Percentiles rank a stretch among this genome's conserved stretches.
Evolutionary conservation across 139 green algal genomes (phyloP).

Genomic region (Chlorella ohadii): DNA sequence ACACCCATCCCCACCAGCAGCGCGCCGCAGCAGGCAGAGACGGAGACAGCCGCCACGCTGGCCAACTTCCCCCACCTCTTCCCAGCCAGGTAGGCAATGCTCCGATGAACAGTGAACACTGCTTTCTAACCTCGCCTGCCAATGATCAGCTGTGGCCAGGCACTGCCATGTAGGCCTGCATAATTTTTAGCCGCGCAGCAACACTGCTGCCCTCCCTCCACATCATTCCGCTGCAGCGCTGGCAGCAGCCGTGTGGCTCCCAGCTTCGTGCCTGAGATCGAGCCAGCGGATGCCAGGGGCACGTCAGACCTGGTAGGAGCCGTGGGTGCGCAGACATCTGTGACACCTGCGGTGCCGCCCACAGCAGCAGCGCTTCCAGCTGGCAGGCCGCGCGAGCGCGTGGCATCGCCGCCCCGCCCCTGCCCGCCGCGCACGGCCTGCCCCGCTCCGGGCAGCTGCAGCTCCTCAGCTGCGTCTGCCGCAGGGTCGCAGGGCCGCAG

Average conservation of each 20-base stretch:
- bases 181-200: too few species aligned
- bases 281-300: neutral
- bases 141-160: too few species aligned
- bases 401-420: neutral
- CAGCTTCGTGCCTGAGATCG: neutral
- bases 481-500: neutral
- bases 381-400: too few species aligned
- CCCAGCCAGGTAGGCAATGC: neutral
- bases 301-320: neutral
- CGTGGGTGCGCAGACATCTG: too few species aligned
- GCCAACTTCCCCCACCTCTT: slow-evolving; percentile 5
- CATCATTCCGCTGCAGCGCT: too few species aligned
- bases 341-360: too few species aligned
- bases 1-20: neutral
- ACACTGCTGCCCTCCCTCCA: too few species aligned
- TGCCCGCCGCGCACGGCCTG: neutral
- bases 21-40: too few species aligned
- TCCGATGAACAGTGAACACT: too few species aligned
- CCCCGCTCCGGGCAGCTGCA: neutral
- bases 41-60: neutral
- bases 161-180: too few species aligned
- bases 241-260: too few species aligned
- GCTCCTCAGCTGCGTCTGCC: neutral
- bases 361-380: neutral
- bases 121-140: too few species aligned